Conservation (phyloP, 2,329 filamentous ascomycete genomes). For the Phialemonium atrogriseum region DNA sequence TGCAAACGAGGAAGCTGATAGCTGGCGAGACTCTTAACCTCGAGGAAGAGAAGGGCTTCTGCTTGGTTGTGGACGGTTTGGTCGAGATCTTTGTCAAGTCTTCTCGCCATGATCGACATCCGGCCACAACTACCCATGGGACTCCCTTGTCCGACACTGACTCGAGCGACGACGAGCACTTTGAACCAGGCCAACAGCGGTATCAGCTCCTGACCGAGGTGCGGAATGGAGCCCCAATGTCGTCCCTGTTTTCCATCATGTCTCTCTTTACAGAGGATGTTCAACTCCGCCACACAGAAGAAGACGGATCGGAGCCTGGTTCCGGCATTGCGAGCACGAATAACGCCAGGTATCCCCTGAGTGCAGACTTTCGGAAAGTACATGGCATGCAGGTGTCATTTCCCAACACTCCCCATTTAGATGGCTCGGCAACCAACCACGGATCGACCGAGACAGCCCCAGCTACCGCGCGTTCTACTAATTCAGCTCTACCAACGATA, state of each 20-base stretch:
- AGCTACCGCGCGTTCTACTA: constrained; percentile 19
- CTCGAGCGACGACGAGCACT: constrained; percentile 60
- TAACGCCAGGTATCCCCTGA: constrained; percentile 19
- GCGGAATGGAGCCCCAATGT: constrained; percentile 97
- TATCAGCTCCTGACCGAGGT: constrained; percentile 96
- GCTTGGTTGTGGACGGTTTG: constrained; percentile 88
- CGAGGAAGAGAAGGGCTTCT: constrained; percentile 97
- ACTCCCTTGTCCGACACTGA: constrained; percentile 25
- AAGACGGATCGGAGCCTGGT: constrained; percentile 34
- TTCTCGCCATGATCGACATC: constrained; percentile 42
- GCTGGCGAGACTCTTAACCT: constrained; percentile 91
- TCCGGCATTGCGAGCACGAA: constrained; percentile 18
- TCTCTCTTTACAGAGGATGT: constrained; percentile 96
- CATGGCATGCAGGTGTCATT: constrained; percentile 26
- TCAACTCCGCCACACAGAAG: constrained; percentile 64
- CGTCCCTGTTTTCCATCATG: constrained; percentile 93
- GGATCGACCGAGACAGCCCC: constrained; percentile 17
- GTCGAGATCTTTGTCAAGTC: constrained; percentile 99
- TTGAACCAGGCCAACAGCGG: constrained; percentile 61
- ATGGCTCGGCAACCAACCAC: constrained; percentile 14
- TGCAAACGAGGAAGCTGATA: constrained; percentile 96
- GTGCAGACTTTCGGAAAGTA: constrained; percentile 20
- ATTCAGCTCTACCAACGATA: constrained; percentile 46
- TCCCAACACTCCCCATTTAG: constrained; percentile 30
- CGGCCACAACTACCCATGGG: constrained; percentile 29